Evolutionary conservation across 768 basidiomycete species (phyloP).

Genomic region (Coprinellus micaceus): DNA sequence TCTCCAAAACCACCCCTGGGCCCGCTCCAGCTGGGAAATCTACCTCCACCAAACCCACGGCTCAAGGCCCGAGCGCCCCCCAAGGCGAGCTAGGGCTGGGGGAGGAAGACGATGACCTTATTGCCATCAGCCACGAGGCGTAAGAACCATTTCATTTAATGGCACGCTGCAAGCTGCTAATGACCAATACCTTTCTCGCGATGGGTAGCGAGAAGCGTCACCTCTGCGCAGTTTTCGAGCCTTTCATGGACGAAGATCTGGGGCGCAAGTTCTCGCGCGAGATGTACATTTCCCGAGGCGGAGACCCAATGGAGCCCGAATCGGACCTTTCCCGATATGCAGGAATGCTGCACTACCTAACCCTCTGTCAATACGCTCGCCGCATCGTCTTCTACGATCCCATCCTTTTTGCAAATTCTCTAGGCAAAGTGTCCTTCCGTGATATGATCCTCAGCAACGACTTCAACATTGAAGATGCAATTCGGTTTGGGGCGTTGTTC

Average conservation of each 20-base stretch:
- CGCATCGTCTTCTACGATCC: conserved; percentile 28
- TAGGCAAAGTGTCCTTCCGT: conserved; percentile 28
- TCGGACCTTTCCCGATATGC: neutral
- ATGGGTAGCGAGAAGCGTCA: neutral
- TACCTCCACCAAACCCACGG: too few relatives aligned
- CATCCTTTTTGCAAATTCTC: conserved; percentile 22
- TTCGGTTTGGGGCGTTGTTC: neutral
- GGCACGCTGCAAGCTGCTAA: neutral
- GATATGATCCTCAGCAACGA: conserved; percentile 30
- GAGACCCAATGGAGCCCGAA: neutral
- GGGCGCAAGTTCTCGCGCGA: neutral
- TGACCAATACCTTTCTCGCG: neutral
- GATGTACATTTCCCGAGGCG: neutral
- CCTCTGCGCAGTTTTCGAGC: neutral
- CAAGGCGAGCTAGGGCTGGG: neutral
- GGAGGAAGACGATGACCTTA: neutral
- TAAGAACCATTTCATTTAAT: neutral
- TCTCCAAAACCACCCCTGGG: neutral
- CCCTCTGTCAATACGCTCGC: conserved; percentile 21
- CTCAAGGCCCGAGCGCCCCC: too few relatives aligned
- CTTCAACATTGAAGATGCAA: conserved; percentile 22
- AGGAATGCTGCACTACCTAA: neutral
- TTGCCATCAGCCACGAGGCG: neutral
- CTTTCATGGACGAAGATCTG: neutral
- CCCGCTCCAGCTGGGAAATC: neutral